These are phyloP conservation scores for Penicillium freii DNA, from an alignment of 2,329 filamentous ascomycete species.

Conservation along the genomic window DNA sequence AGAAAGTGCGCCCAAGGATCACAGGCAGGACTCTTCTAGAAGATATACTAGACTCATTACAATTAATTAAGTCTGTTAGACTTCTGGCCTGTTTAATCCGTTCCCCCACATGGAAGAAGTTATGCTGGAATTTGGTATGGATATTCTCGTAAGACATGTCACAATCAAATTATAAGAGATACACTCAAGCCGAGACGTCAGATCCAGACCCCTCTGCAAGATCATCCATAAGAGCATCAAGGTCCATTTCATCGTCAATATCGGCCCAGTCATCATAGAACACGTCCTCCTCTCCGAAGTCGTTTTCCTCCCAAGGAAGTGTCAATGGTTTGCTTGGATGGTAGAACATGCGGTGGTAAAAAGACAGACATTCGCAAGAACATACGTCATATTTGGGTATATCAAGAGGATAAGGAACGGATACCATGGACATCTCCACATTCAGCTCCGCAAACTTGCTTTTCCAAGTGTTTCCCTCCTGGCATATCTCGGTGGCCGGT, in stretches of 20 bases:
- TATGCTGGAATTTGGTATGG: background rate
- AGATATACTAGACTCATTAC: background rate
- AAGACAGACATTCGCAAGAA: conserved; percentile 8
- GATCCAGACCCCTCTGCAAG: background rate
- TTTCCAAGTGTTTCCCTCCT: conserved; percentile 5
- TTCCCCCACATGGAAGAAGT: background rate
- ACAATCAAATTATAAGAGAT: background rate
- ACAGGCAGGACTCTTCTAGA: background rate
- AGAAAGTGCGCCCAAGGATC: background rate
- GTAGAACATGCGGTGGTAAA: conserved; percentile 6
- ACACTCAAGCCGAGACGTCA: background rate
- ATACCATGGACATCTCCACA: background rate
- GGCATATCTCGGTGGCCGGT: background rate
- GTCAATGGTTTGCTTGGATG: background rate
- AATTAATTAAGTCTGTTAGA: background rate
- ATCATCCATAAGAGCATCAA: background rate
- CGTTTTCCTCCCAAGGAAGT: background rate
- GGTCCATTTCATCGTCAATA: background rate
- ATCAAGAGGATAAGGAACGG: conserved; percentile 2
- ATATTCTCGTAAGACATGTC: background rate
- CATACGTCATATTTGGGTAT: conserved; percentile 5
- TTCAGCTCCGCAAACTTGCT: background rate
- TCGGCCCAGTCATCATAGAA: conserved; percentile 6
- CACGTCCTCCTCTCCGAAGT: background rate
- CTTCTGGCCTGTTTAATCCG: background rate